phyloP scores from a whole-genome alignment of 1,284 basidiomycete genomes.

The Earliella scabrosa region DNA sequence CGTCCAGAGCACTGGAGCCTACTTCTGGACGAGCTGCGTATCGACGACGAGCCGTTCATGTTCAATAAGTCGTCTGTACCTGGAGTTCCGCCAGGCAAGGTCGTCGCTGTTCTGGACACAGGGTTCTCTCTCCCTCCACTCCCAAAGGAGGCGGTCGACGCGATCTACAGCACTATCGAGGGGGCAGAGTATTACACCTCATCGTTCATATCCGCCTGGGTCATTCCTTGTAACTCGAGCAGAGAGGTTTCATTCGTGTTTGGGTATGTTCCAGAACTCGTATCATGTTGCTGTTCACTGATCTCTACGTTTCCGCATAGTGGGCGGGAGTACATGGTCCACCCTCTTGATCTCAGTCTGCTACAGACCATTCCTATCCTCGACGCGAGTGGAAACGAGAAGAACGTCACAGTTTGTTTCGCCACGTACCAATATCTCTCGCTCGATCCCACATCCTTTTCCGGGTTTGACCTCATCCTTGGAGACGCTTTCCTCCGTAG shows the following conservation, averaged over 20 bases:
- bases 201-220: conserved; percentile 25
- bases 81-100: conserved; percentile 30
- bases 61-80: conserved; percentile 33
- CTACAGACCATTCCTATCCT: neutral
- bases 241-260: conserved; percentile 32
- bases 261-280: conserved; percentile 23
- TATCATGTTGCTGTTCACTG: neutral
- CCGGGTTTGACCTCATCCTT: conserved; percentile 39
- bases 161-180: conserved; percentile 34
- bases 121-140: conserved; percentile 36
- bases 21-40: conserved; percentile 32
- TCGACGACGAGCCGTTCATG: conserved; percentile 33
- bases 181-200: conserved; percentile 33
- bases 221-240: conserved; percentile 32
- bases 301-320: neutral
- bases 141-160: conserved; percentile 32
- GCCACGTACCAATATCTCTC: conserved; percentile 13
- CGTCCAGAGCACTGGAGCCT: conserved; percentile 43
- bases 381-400: conserved; percentile 1
- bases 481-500: conserved; percentile 46
- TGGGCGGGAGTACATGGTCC: neutral
- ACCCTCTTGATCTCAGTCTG: conserved; percentile 9
- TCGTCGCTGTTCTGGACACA: conserved; percentile 36
- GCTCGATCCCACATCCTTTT: conserved; percentile 26
- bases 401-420: conserved; percentile 3